These are phyloP conservation scores for Liquidambar formosana DNA, from an alignment of 164 flowering plant species.

Conservation along the genomic window DNA sequence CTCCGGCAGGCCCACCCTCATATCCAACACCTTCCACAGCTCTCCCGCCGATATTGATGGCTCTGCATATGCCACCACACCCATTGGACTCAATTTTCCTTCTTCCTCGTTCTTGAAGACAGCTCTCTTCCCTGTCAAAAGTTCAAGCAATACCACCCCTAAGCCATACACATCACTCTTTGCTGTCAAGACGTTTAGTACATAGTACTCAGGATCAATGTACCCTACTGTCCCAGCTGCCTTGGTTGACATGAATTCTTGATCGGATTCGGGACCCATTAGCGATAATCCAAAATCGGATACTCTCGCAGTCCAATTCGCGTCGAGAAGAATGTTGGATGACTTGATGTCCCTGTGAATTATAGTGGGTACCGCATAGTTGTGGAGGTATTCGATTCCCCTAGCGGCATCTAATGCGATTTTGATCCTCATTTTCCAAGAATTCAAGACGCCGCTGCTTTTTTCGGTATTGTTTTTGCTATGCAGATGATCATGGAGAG, in stretches of 20 bases:
- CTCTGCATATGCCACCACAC: conserved; percentile 81
- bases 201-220: conserved; percentile 97
- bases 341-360: conserved; percentile 97
- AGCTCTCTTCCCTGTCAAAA: conserved; percentile 86
- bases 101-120: conserved; percentile 61
- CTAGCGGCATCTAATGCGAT: conserved; percentile 82
- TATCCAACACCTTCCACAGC: conserved; percentile 57
- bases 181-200: conserved; percentile 77
- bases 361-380: conserved; percentile 91
- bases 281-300: conserved; percentile 94
- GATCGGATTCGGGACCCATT: conserved; percentile 63
- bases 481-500: conserved; percentile 86
- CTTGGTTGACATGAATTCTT: conserved; percentile 46
- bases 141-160: conserved; percentile 84
- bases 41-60: conserved; percentile 71
- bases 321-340: conserved; percentile 85
- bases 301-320: conserved; percentile 79
- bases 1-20: conserved; percentile 67
- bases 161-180: conserved; percentile 97
- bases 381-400: conserved; percentile 95
- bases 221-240: conserved; percentile 98
- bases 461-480: conserved; percentile 49
- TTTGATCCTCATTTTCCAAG: conserved; percentile 90
- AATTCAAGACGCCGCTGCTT: conserved; percentile 55
- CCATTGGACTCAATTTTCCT: conserved; percentile 43